Conservation (phyloP, 208 protist species). For the Crithidia bombi region DNA sequence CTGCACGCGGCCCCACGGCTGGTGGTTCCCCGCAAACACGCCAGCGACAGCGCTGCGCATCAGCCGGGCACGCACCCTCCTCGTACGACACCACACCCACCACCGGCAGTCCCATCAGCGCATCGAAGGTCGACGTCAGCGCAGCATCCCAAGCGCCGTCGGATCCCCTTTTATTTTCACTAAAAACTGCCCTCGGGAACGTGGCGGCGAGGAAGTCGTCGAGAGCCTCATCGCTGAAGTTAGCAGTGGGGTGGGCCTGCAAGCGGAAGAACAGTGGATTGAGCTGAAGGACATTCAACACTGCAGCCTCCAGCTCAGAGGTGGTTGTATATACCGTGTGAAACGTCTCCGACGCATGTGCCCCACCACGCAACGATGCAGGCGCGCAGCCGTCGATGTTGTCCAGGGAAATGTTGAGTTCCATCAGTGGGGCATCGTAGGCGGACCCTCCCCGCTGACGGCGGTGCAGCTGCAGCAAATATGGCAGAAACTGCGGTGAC, state of each 20-base stretch:
- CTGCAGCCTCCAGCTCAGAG: too few species aligned
- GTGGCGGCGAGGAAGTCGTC: too few species aligned
- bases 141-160: too few species aligned
- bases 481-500: conserved; percentile 47
- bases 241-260: too few species aligned
- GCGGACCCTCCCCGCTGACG: background rate
- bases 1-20: conserved; percentile 31
- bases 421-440: conserved; percentile 10
- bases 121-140: conserved; percentile 25
- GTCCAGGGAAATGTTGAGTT: conserved; percentile 49
- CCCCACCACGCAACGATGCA: conserved; percentile 20
- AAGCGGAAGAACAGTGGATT: too few species aligned
- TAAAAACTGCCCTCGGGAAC: too few species aligned
- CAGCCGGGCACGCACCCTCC: conserved; percentile 50
- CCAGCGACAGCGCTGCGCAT: conserved; percentile 56
- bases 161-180: too few species aligned
- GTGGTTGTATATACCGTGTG: too few species aligned
- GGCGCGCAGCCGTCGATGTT: conserved; percentile 55
- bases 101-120: conserved; percentile 53
- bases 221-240: too few species aligned
- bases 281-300: too few species aligned
- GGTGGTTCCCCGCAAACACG: conserved; percentile 44
- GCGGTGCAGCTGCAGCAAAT: conserved; percentile 28
- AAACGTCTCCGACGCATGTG: conserved; percentile 22
- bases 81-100: conserved; percentile 45